A percentile compares a stretch with the other conserved stretches of the same genome.
Conservation (phyloP, 1,139 yeast genomes). For the Blastobotrys petasosporus region DNA sequence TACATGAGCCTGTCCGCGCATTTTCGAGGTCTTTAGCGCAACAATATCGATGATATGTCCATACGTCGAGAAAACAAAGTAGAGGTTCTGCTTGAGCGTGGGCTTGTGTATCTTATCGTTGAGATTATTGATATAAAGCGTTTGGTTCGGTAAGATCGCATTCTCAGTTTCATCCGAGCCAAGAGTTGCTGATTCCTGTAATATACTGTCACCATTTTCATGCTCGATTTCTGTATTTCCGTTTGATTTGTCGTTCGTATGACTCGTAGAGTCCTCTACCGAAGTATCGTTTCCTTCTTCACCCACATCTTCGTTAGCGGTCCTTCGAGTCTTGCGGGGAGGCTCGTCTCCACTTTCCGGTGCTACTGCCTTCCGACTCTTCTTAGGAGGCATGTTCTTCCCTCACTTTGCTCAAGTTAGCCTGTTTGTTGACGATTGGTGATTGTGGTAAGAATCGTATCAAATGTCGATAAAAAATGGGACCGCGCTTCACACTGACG, state of each 20-base stretch:
- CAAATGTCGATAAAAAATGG: too few species aligned
- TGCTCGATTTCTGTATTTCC: background rate
- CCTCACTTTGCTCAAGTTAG: too few species aligned
- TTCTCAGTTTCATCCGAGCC: background rate
- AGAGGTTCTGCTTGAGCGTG: conserved; percentile 50
- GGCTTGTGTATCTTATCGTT: conserved; percentile 52
- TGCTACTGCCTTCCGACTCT: conserved; percentile 1
- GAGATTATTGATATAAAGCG: conserved; percentile 61
- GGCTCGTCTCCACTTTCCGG: conserved; percentile 1
- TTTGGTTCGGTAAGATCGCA: conserved; percentile 36
- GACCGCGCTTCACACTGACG: too few species aligned
- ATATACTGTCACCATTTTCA: background rate
- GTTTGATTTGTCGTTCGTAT: background rate
- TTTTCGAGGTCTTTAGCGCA: conserved; percentile 41
- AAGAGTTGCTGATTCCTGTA: background rate
- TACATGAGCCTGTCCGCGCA: conserved; percentile 77
- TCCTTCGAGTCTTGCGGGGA: conserved; percentile 4
- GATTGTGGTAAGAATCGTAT: too few species aligned
- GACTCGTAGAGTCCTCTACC: background rate
- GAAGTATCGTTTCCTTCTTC: conserved; percentile 1
- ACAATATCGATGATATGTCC: conserved; percentile 62
- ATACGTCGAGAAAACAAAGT: conserved; percentile 56
- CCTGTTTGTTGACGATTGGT: too few species aligned
- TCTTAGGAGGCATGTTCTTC: conserved; percentile 1
- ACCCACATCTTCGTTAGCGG: background rate